These are phyloP conservation scores for Monosporascus cannonballus DNA, from an alignment of 2,329 filamentous ascomycete species.

Conservation along the genomic window DNA sequence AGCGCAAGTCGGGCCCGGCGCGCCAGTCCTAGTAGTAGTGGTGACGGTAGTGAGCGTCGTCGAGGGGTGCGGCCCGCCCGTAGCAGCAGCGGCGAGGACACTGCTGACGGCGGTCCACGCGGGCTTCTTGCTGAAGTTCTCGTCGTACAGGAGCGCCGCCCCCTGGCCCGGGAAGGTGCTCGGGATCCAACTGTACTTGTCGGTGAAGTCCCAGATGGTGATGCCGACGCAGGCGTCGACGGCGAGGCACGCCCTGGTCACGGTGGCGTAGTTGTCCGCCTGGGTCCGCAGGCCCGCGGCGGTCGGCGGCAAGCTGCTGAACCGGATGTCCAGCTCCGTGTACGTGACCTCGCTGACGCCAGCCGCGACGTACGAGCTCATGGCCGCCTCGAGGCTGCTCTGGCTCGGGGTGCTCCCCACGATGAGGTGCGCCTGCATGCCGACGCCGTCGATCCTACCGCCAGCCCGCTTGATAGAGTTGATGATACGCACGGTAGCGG, in stretches of 20 bases:
- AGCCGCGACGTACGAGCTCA: constrained; percentile 44
- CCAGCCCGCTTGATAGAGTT: constrained; percentile 39
- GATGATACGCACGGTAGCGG: constrained; percentile 38
- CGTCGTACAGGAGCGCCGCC: constrained; percentile 32
- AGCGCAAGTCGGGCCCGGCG: background rate
- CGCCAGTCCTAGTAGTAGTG: constrained; percentile 1
- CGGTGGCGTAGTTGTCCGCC: constrained; percentile 37
- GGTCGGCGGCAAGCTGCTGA: constrained; percentile 37
- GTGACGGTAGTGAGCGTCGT: constrained; percentile 3
- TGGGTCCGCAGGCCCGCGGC: constrained; percentile 36
- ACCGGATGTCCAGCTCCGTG: constrained; percentile 57
- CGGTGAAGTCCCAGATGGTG: constrained; percentile 36
- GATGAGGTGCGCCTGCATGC: constrained; percentile 56
- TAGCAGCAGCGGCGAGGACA: constrained; percentile 28
- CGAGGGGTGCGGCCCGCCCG: constrained; percentile 1
- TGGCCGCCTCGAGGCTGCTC: constrained; percentile 36
- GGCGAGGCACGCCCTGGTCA: constrained; percentile 30
- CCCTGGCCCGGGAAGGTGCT: constrained; percentile 30
- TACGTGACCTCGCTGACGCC: constrained; percentile 49
- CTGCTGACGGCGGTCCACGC: constrained; percentile 31
- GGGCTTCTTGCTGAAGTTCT: constrained; percentile 30
- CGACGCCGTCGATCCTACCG: constrained; percentile 56
- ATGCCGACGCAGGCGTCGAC: constrained; percentile 33
- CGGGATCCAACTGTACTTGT: constrained; percentile 37
- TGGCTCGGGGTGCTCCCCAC: constrained; percentile 44